These are phyloP conservation scores for Biancaea sappan DNA, from an alignment of 306 rosid genomes.

Conservation along the genomic window DNA sequence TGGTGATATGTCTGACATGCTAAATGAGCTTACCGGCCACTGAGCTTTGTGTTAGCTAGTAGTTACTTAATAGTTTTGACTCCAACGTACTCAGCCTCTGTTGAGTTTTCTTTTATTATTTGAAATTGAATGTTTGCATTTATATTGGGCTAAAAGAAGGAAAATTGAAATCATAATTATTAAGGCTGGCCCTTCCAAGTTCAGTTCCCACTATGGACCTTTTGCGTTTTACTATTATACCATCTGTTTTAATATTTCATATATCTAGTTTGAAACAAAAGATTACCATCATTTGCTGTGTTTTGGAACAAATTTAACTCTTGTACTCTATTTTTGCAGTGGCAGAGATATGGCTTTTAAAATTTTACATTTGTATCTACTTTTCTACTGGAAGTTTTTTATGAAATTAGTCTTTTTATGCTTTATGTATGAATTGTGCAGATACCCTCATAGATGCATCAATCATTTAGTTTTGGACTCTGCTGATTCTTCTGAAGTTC, in stretches of 20 bases:
- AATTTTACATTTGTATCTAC: constrained; percentile 17
- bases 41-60: background rate
- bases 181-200: background rate
- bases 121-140: background rate
- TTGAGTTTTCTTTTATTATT: background rate
- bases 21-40: background rate
- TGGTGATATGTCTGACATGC: background rate
- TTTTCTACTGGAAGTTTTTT: constrained; percentile 33
- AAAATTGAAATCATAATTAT: background rate
- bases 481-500: constrained; percentile 86
- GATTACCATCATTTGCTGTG: background rate
- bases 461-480: constrained; percentile 77
- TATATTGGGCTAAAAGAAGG: background rate
- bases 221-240: constrained; percentile 3
- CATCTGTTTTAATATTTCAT: background rate
- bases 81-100: background rate
- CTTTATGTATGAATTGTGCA: constrained; percentile 67
- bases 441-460: constrained; percentile 79
- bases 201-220: background rate
- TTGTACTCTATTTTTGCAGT: constrained; percentile 39
- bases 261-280: background rate
- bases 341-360: constrained; percentile 39
- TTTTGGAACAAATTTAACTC: constrained; percentile 18
- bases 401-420: constrained; percentile 54
- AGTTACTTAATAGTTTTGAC: too few relatives aligned